These are phyloP conservation scores for Kregervanrija fluxuum DNA, from an alignment of 805 yeast species.

Conservation along the genomic window DNA sequence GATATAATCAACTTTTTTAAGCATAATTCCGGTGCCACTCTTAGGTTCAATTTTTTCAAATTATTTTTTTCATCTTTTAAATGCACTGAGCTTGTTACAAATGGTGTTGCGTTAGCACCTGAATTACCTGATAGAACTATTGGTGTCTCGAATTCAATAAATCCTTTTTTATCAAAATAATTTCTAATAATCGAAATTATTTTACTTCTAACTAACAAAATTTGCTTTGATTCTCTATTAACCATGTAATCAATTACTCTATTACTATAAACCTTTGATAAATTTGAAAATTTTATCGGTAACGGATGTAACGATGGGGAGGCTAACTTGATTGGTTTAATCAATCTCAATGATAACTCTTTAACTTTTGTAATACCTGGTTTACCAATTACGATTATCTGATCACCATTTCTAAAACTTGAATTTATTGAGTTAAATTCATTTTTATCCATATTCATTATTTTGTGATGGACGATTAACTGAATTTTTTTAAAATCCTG, in stretches of 20 bases:
- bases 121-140: constrained; percentile 56
- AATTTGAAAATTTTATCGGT: constrained; percentile 57
- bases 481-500: constrained; percentile 60
- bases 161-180: constrained; percentile 48
- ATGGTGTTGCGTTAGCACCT: constrained; percentile 94
- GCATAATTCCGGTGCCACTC: constrained; percentile 97
- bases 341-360: constrained; percentile 64
- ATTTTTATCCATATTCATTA: constrained; percentile 34
- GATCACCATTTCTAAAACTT: constrained; percentile 64
- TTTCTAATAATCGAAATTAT: constrained; percentile 48
- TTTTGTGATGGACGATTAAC: constrained; percentile 49
- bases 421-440: constrained; percentile 35
- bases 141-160: constrained; percentile 87
- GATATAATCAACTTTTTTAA: constrained; percentile 73
- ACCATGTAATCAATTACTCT: constrained; percentile 70
- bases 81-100: constrained; percentile 42
- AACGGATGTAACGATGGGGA: constrained; percentile 65
- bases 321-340: constrained; percentile 41
- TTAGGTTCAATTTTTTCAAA: constrained; percentile 40
- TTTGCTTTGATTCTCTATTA: constrained; percentile 41
- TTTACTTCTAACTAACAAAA: constrained; percentile 44
- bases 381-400: constrained; percentile 53
- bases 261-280: constrained; percentile 52
- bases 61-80: constrained; percentile 21
- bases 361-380: constrained; percentile 76